Percentiles rank a stretch among this genome's conserved stretches.
phyloP scores from a whole-genome alignment of 495 filamentous ascomycete species.

The Daldinia childiae region DNA sequence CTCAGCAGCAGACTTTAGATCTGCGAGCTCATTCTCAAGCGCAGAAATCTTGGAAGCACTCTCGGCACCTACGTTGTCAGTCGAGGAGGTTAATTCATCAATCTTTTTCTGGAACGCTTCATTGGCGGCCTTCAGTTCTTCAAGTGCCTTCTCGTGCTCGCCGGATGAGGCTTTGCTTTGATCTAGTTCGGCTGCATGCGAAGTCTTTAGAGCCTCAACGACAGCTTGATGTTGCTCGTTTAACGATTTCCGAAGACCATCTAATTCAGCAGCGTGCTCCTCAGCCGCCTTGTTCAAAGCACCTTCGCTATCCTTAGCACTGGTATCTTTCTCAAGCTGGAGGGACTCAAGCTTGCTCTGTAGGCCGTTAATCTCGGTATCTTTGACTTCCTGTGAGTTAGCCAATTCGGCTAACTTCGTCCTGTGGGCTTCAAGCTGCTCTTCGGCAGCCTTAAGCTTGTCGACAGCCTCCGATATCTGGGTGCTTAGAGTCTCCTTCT shows the following conservation, averaged over 20 bases:
- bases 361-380: constrained; percentile 52
- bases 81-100: constrained; percentile 51
- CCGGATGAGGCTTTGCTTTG: constrained; percentile 46
- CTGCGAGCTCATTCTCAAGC: constrained; percentile 54
- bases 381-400: constrained; percentile 50
- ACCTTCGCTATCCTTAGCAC: constrained; percentile 48
- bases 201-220: constrained; percentile 52
- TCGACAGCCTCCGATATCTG: constrained; percentile 55
- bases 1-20: constrained; percentile 52
- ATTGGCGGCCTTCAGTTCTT: constrained; percentile 55
- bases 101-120: constrained; percentile 57
- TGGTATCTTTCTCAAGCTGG: constrained; percentile 52
- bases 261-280: constrained; percentile 54
- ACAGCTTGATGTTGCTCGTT: constrained; percentile 54
- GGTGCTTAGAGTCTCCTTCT: constrained; percentile 53
- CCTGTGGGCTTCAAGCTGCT: constrained; percentile 51
- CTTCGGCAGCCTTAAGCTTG: constrained; percentile 54
- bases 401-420: constrained; percentile 48
- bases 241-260: constrained; percentile 52
- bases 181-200: constrained; percentile 54
- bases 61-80: constrained; percentile 37
- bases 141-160: constrained; percentile 51
- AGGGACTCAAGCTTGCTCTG: constrained; percentile 55
- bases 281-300: constrained; percentile 46
- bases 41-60: constrained; percentile 49